A percentile compares a stretch with the other conserved stretches of the same genome.
Evolutionary conservation across 2,329 filamentous ascomycete species (phyloP).

Genomic region (Eutypella sp.): DNA sequence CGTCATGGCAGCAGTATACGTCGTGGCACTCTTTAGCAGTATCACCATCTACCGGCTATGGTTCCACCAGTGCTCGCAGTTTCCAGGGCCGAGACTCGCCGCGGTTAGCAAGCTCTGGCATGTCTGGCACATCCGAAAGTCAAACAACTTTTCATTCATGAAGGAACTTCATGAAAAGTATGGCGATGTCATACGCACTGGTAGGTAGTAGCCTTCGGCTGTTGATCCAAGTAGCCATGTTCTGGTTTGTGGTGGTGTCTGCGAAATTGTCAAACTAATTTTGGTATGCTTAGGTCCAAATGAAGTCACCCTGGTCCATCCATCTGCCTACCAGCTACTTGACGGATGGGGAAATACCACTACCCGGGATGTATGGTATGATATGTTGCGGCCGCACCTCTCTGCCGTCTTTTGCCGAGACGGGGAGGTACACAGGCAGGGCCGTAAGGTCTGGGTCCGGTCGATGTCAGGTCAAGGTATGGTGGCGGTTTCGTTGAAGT

Average conservation of each 20-base stretch:
- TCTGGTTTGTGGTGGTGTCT: too few species aligned
- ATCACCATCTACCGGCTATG: constrained; percentile 28
- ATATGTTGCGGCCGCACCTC: constrained; percentile 12
- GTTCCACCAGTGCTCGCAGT: constrained; percentile 26
- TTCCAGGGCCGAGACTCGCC: constrained; percentile 28
- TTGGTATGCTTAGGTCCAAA: too few species aligned
- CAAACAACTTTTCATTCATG: constrained; percentile 10
- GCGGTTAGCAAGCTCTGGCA: constrained; percentile 22
- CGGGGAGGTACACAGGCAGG: constrained; percentile 11
- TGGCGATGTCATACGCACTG: constrained; percentile 13
- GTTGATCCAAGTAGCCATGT: too few species aligned
- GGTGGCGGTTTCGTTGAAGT: not conserved
- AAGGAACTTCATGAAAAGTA: constrained; percentile 11
- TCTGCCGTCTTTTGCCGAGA: constrained; percentile 17
- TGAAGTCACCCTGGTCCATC: constrained; percentile 14
- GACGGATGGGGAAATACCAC: constrained; percentile 15
- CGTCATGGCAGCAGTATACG: constrained; percentile 6
- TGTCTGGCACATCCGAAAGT: constrained; percentile 14
- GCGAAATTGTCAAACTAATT: too few species aligned
- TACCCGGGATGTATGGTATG: constrained; percentile 16
- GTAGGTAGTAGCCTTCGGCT: too few species aligned
- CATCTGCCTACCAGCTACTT: constrained; percentile 11
- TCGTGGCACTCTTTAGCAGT: constrained; percentile 13
- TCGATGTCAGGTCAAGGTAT: constrained; percentile 13
- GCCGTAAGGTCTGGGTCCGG: constrained; percentile 13